Evolutionary conservation across 495 filamentous ascomycete genomes (phyloP), one percentile per base, ranked within the genome.

Genomic region (Sordaria brevicollis): DNA sequence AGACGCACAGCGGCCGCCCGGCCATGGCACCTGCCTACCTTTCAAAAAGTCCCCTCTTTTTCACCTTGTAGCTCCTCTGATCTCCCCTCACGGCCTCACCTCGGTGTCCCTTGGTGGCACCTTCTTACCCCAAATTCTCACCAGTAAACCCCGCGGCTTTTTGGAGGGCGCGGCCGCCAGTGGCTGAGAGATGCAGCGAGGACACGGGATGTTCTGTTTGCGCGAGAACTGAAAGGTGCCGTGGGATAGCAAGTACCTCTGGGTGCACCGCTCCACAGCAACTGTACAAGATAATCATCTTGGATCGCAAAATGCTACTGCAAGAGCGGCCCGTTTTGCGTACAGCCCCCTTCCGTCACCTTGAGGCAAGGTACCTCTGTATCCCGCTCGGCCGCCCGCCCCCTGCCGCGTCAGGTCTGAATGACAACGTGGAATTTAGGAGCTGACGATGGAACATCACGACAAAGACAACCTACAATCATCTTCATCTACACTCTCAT

Each of bases 371-470:
- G 67, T 36, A 67, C 49, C 39, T 67, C 36, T 29, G n/a, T 10
- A 15, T 4, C n/a, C n/a, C n/a, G n/a, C n/a, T n/a, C 11, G 31
- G 69, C 43, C 33, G 19, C 31, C n/a, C 29, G 9, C 34, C 29
- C 38, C 38, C 38, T 31, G 34, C 37, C 66, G 65, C 13, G 68
- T 19, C 21, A 25, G 54, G 25, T 66, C 25, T 29, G 71, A 68
- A 76, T 76, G 77, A 72, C 77, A 79, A 66, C 76, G 77, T 79
- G 77, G 77, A 78, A 74, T 73, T 78, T 75, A 70, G 66, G 67
- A 66, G 69, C 69, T 71, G 71, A 68, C 66, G 41, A 36, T 17
- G 9, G 68, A 25, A 65, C 57, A 41, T 66, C 19, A 66, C 43
- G 43, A 43, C 43, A 7, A 66, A 67, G 65, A 34, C 41, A 49